phyloP scores from a whole-genome alignment of 257 asterid genomes.

The Coffea canephora region DNA sequence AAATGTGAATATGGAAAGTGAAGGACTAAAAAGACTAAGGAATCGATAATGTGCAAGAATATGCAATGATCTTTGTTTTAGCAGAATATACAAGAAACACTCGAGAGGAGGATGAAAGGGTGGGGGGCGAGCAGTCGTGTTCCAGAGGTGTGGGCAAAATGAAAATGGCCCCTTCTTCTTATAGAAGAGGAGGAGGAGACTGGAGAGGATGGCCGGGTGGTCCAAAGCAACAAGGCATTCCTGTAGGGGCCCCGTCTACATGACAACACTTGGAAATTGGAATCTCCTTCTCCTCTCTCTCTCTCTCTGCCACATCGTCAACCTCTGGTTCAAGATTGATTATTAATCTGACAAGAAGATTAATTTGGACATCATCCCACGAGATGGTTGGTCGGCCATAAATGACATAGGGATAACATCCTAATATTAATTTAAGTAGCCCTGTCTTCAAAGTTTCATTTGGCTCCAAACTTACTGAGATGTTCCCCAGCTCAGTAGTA shows the following conservation, averaged over 20 bases:
- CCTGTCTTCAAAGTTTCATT: not conserved
- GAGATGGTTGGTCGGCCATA: slow-evolving; percentile 42
- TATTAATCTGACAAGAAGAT: slow-evolving; percentile 6
- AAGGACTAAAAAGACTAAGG: too few species aligned
- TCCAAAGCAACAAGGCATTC: slow-evolving; percentile 9
- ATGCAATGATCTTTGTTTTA: too few species aligned
- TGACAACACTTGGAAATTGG: slow-evolving; percentile 1
- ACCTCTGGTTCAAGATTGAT: slow-evolving; percentile 2
- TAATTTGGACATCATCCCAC: slow-evolving; percentile 35
- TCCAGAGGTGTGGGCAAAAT: slow-evolving; percentile 16
- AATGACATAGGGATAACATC: slow-evolving; percentile 4
- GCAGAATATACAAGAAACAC: not conserved
- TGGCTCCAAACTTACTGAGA: not conserved
- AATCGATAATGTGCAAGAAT: too few species aligned
- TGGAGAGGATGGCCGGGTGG: not conserved
- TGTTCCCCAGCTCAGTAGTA: too few species aligned
- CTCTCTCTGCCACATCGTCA: slow-evolving; percentile 36
- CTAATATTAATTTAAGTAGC: not conserved
- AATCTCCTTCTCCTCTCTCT: not conserved
- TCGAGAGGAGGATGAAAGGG: not conserved
- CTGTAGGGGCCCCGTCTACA: not conserved
- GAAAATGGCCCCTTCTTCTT: slow-evolving; percentile 28
- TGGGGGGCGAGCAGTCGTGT: slow-evolving; percentile 6
- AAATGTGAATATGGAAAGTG: not conserved
- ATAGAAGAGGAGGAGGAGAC: slow-evolving; percentile 22